Percentiles rank a stretch among this genome's conserved stretches.
phyloP scores from a whole-genome alignment of 1,284 basidiomycete species.

The Trichosporon inkin region DNA sequence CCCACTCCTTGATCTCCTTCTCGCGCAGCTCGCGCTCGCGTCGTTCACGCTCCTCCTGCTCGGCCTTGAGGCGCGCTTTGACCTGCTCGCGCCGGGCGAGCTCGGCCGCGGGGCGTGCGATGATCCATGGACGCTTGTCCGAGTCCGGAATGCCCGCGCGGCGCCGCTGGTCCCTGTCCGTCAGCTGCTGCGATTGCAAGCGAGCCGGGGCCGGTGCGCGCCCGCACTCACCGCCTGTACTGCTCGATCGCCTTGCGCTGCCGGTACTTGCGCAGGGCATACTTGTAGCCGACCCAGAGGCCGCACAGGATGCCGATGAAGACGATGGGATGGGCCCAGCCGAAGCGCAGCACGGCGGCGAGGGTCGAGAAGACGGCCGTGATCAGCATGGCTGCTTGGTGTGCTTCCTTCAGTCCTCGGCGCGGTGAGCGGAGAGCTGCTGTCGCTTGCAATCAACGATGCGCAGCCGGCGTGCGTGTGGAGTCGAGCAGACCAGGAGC shows the following conservation, averaged over 20 bases:
- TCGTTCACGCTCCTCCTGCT: conserved; percentile 10
- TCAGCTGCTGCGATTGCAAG: background rate
- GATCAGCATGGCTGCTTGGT: background rate
- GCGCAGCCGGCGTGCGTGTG: too few relatives aligned
- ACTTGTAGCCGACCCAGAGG: background rate
- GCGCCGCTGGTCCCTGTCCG: conserved; percentile 20
- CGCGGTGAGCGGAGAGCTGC: too few relatives aligned
- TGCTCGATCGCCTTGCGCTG: conserved; percentile 7
- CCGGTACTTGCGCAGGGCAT: background rate
- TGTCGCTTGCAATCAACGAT: too few relatives aligned
- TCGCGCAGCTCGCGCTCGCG: conserved; percentile 11
- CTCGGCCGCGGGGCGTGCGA: conserved; percentile 23
- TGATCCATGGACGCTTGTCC: conserved; percentile 24
- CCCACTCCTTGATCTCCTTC: conserved; percentile 23
- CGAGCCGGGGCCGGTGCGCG: background rate
- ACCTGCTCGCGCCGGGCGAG: conserved; percentile 20
- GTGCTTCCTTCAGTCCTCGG: background rate
- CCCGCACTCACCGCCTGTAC: conserved; percentile 12
- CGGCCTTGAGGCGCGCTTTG: background rate
- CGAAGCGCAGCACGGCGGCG: background rate
- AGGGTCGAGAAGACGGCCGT: background rate
- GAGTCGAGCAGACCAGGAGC: too few relatives aligned
- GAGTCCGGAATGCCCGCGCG: conserved; percentile 25
- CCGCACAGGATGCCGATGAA: conserved; percentile 8
- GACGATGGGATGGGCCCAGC: background rate